Evolutionary conservation across 805 yeast species (phyloP).

Genomic region (Candida caryicola): DNA sequence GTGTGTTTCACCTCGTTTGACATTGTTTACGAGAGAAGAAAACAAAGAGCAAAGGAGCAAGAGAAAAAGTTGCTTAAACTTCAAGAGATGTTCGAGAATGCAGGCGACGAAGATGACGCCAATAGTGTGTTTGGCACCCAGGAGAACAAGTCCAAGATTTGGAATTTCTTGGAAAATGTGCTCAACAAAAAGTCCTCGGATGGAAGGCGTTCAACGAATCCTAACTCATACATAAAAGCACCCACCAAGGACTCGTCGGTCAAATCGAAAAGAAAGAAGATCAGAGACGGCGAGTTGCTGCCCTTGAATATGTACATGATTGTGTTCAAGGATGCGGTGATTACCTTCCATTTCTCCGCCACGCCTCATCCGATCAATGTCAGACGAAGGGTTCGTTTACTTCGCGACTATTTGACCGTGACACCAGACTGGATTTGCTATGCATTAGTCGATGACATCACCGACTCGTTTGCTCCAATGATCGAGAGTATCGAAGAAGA

Average conservation of each 20-base stretch:
- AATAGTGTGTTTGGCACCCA: slow-evolving; percentile 16
- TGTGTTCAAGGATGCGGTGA: slow-evolving; percentile 85
- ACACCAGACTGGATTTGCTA: slow-evolving; percentile 97
- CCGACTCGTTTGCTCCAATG: slow-evolving; percentile 97
- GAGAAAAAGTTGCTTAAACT: slow-evolving; percentile 38
- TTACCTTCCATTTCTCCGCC: slow-evolving; percentile 91
- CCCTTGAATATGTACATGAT: slow-evolving; percentile 92
- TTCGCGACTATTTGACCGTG: slow-evolving; percentile 84
- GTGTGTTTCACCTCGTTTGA: slow-evolving; percentile 70
- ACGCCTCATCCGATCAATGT: slow-evolving; percentile 97
- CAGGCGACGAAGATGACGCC: slow-evolving; percentile 16
- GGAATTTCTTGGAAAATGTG: slow-evolving; percentile 13
- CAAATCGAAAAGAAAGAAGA: slow-evolving; percentile 28
- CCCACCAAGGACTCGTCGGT: slow-evolving; percentile 17
- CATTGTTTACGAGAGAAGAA: slow-evolving; percentile 70
- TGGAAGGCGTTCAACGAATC: background rate
- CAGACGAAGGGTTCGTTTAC: slow-evolving; percentile 83
- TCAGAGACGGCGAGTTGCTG: slow-evolving; percentile 59
- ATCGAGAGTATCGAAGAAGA: slow-evolving; percentile 92
- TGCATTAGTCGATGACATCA: slow-evolving; percentile 93
- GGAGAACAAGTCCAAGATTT: slow-evolving; percentile 15
- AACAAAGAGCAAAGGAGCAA: slow-evolving; percentile 46
- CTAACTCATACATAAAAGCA: slow-evolving; percentile 2
- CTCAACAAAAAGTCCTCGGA: slow-evolving; percentile 6
- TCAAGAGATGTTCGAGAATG: slow-evolving; percentile 33